A percentile compares a stretch with the other conserved stretches of the same genome.
These are phyloP conservation scores for Zalaria sp. DNA, from an alignment of 2,329 filamentous ascomycete genomes.

Conservation along the genomic window DNA sequence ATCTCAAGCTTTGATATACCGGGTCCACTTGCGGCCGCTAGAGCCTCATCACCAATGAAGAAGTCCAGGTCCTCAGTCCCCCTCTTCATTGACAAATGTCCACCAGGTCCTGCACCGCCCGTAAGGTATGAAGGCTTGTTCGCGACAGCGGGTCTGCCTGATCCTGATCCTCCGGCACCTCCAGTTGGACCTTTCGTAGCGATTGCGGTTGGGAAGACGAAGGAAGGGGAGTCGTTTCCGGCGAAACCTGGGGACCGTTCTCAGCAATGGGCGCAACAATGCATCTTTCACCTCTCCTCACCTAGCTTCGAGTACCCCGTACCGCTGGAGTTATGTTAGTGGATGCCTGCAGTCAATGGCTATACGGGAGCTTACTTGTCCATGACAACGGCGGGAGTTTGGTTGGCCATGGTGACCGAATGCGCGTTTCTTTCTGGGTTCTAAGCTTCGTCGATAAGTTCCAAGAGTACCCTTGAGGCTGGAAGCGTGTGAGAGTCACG, in stretches of 20 bases:
- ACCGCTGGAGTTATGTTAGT: slow-evolving; percentile 50
- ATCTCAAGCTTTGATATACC: slow-evolving; percentile 35
- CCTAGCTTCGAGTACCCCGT: slow-evolving; percentile 99
- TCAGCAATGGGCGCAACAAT: not conserved
- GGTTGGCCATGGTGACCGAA: slow-evolving; percentile 63
- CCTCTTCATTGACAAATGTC: slow-evolving; percentile 79
- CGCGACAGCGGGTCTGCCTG: slow-evolving; percentile 75
- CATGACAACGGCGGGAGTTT: slow-evolving; percentile 99
- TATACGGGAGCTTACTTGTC: slow-evolving; percentile 74
- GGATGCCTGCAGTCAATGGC: slow-evolving; percentile 5
- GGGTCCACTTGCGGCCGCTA: slow-evolving; percentile 69
- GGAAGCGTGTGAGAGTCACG: too few relatives aligned
- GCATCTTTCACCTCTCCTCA: slow-evolving; percentile 30
- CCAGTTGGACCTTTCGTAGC: slow-evolving; percentile 72
- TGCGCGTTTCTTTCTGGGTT: too few relatives aligned
- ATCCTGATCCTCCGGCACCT: slow-evolving; percentile 61
- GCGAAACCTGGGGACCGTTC: slow-evolving; percentile 61
- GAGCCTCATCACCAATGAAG: slow-evolving; percentile 95
- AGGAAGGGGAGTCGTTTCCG: slow-evolving; percentile 97
- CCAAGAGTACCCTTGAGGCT: too few relatives aligned
- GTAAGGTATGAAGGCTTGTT: slow-evolving; percentile 95
- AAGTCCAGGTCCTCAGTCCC: slow-evolving; percentile 97
- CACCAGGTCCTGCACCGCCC: slow-evolving; percentile 68
- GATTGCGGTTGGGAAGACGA: slow-evolving; percentile 98
- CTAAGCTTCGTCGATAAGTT: too few relatives aligned